Conservation (phyloP, 208 protist species). For the Leishmania aethiopica region DNA sequence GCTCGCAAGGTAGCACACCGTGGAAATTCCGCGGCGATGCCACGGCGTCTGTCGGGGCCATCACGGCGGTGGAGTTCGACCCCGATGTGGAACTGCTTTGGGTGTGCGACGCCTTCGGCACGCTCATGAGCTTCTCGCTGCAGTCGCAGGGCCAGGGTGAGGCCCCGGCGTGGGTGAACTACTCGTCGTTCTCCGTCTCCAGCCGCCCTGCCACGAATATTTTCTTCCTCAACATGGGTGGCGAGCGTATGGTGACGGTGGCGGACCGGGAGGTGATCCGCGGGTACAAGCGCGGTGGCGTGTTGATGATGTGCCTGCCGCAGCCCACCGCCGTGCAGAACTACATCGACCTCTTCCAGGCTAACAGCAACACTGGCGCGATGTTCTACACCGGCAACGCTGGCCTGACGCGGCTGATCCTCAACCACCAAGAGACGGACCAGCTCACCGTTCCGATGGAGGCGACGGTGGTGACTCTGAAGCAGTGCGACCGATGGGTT, state of each 20-base stretch:
- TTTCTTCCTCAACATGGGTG: conserved; percentile 63
- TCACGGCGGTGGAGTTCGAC: conserved; percentile 89
- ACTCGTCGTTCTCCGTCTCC: conserved; percentile 82
- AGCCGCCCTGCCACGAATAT: conserved; percentile 61
- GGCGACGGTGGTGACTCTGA: conserved; percentile 56
- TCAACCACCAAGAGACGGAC: conserved; percentile 46
- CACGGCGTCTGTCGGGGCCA: conserved; percentile 60
- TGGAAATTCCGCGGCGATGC: conserved; percentile 79
- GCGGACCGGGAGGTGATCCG: conserved; percentile 81
- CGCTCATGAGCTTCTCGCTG: conserved; percentile 79
- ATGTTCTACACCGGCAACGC: conserved; percentile 87
- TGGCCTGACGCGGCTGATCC: conserved; percentile 70
- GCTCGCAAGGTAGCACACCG: conserved; percentile 34
- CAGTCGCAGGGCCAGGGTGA: conserved; percentile 63
- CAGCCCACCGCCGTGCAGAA: conserved; percentile 68
- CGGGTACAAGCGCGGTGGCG: conserved; percentile 81
- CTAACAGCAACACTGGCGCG: conserved; percentile 55
- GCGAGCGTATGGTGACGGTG: conserved; percentile 77
- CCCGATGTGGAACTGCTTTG: conserved; percentile 87
- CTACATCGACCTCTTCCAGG: conserved; percentile 85
- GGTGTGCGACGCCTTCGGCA: conserved; percentile 81
- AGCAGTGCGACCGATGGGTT: conserved; percentile 73
- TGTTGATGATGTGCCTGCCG: conserved; percentile 59
- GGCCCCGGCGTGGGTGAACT: conserved; percentile 67
- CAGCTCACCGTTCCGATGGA: conserved; percentile 65